These are phyloP conservation scores for Rhizopus microsporus DNA, from an alignment of 371 early-diverging fungal genomes.

Conservation along the genomic window DNA sequence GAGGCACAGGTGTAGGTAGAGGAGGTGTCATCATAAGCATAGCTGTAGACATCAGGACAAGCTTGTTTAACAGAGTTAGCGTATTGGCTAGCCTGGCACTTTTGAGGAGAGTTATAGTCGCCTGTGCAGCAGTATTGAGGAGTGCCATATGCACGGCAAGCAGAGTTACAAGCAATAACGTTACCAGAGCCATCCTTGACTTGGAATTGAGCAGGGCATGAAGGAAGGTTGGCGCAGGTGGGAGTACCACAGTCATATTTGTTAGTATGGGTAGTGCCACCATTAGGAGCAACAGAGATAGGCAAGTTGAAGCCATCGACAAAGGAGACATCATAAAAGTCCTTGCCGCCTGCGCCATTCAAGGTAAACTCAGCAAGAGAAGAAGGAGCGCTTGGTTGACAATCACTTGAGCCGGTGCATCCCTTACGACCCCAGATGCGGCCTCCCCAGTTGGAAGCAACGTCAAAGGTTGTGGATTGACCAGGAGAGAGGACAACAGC, in stretches of 20 bases:
- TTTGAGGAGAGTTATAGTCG: neutral
- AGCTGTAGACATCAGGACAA: slow-evolving; percentile 24
- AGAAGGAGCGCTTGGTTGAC: slow-evolving; percentile 33
- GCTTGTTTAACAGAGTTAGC: slow-evolving; percentile 15
- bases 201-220: slow-evolving; percentile 27
- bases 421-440: slow-evolving; percentile 45
- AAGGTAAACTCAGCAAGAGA: slow-evolving; percentile 40
- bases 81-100: slow-evolving; percentile 14
- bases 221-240: slow-evolving; percentile 20
- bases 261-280: neutral
- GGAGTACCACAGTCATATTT: slow-evolving; percentile 34
- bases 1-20: slow-evolving; percentile 29
- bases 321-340: slow-evolving; percentile 40
- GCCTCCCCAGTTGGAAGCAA: slow-evolving; percentile 39
- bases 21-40: slow-evolving; percentile 25
- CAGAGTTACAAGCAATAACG: slow-evolving; percentile 22
- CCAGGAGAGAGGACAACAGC: slow-evolving; percentile 18
- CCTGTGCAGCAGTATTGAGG: slow-evolving; percentile 27
- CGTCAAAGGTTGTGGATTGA: slow-evolving; percentile 17
- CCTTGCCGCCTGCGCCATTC: slow-evolving; percentile 21
- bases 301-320: slow-evolving; percentile 47
- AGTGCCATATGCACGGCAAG: slow-evolving; percentile 23
- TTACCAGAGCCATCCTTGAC: slow-evolving; percentile 18
- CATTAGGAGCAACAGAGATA: slow-evolving; percentile 24
- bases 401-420: slow-evolving; percentile 26